phyloP scores from a whole-genome alignment of 1,139 yeast species.

The Scheffersomyces quercinus region DNA sequence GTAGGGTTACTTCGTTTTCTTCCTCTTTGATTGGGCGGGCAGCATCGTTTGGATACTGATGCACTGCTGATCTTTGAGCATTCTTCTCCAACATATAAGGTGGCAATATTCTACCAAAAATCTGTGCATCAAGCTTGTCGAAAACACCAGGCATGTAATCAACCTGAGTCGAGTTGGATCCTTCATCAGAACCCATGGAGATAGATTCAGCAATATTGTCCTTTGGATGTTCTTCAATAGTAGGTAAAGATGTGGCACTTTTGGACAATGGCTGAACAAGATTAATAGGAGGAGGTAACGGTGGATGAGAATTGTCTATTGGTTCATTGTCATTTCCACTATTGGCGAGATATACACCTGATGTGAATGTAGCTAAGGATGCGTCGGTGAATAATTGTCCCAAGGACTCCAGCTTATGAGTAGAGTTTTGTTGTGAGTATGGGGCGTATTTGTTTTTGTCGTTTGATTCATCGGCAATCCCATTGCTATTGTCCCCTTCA shows the following conservation, averaged over 20 bases:
- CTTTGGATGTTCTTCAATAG: neutral
- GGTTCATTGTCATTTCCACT: constrained; percentile 4
- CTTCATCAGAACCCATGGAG: neutral
- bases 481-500: neutral
- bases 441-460: neutral
- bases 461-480: neutral
- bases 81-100: constrained; percentile 69
- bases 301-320: too few species aligned
- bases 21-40: neutral
- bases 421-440: neutral
- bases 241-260: neutral
- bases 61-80: constrained; percentile 3
- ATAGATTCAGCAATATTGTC: neutral
- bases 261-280: neutral
- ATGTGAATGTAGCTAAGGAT: constrained; percentile 1
- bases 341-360: constrained; percentile 1
- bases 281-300: too few species aligned
- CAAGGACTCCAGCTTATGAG: neutral
- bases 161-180: neutral
- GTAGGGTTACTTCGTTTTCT: neutral
- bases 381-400: constrained; percentile 2
- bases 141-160: constrained; percentile 75
- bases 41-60: neutral
- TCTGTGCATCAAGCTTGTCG: constrained; percentile 79
- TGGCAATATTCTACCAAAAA: constrained; percentile 80